A percentile compares a stretch with the other conserved stretches of the same genome.
Conservation (phyloP, 306 rosid genomes). For the Cajanus cajan region DNA sequence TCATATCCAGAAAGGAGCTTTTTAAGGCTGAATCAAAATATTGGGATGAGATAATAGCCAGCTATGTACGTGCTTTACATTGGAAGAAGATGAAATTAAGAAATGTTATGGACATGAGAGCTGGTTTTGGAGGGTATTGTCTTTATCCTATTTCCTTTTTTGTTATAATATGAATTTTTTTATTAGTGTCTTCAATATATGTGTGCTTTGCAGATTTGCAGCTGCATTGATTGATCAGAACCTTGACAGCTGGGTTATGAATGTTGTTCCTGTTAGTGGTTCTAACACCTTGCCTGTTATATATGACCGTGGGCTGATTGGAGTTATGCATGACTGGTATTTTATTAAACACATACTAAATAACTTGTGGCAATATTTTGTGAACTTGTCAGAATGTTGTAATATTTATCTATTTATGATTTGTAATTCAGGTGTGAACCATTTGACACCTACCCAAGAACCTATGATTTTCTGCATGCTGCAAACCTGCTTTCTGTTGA, state of each 20-base stretch:
- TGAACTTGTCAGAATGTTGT: conserved; percentile 3
- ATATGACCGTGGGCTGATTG: conserved; percentile 91
- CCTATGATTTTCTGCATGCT: conserved; percentile 89
- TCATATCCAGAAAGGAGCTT: conserved; percentile 85
- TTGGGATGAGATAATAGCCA: conserved; percentile 63
- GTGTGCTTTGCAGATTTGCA: conserved; percentile 66
- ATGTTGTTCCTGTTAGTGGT: conserved; percentile 87
- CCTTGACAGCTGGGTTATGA: conserved; percentile 86
- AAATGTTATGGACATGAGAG: conserved; percentile 96
- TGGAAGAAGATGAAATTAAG: conserved; percentile 78
- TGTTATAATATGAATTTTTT: conserved; percentile 7
- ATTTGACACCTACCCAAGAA: conserved; percentile 94
- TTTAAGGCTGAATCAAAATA: conserved; percentile 88
- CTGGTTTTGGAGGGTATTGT: conserved; percentile 92
- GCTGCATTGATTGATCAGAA: conserved; percentile 62
- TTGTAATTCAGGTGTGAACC: conserved; percentile 82
- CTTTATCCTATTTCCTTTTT: conserved; percentile 8
- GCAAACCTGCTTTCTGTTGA: conserved; percentile 71
- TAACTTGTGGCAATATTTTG: conserved; percentile 7
- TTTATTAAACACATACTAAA: neutral
- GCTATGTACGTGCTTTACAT: conserved; percentile 56
- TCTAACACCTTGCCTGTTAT: conserved; percentile 94
- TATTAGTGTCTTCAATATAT: conserved; percentile 23
- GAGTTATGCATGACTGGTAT: conserved; percentile 95
- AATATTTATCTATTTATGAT: conserved; percentile 18